A percentile compares a stretch with the other conserved stretches of the same genome.
Conservation (phyloP, 768 basidiomycete genomes). For the Russula lepida region DNA sequence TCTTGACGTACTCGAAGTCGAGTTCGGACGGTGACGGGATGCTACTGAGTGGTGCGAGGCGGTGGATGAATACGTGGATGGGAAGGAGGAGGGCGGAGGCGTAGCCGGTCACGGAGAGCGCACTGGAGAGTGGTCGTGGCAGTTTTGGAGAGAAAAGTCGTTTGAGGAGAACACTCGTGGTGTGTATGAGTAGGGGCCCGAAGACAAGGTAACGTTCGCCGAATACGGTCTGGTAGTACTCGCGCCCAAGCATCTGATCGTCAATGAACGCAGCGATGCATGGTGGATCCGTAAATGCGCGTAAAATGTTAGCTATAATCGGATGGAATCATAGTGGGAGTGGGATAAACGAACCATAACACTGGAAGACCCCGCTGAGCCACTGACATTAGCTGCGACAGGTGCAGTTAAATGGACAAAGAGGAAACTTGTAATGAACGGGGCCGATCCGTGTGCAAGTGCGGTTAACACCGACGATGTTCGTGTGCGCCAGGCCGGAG, state of each 20-base stretch:
- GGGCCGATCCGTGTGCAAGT: too few relatives aligned
- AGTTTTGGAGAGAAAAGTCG: too few relatives aligned
- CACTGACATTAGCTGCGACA: conserved; percentile 55
- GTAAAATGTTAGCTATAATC: not conserved
- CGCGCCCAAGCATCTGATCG: conserved; percentile 64
- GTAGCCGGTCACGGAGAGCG: too few relatives aligned
- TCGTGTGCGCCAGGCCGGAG: conserved; percentile 6
- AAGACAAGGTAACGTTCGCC: conserved; percentile 64
- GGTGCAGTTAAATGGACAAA: conserved; percentile 74
- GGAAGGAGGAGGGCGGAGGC: too few relatives aligned
- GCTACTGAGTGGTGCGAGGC: too few relatives aligned
- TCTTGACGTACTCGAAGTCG: too few relatives aligned
- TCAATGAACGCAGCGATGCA: not conserved
- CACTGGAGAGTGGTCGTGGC: too few relatives aligned
- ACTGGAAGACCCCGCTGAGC: conserved; percentile 57
- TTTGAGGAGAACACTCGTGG: too few relatives aligned
- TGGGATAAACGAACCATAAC: conserved; percentile 56
- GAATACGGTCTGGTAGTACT: conserved; percentile 73
- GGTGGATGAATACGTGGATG: too few relatives aligned
- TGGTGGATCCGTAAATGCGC: not conserved
- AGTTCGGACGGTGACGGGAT: too few relatives aligned
- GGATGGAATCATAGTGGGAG: too few relatives aligned
- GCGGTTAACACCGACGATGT: conserved; percentile 38
- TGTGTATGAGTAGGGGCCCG: conserved; percentile 56
- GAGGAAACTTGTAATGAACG: conserved; percentile 71